Percentiles rank a stretch among this genome's conserved stretches.
phyloP scores from a whole-genome alignment of 345 rosid genomes.

The Brassica nigra region DNA sequence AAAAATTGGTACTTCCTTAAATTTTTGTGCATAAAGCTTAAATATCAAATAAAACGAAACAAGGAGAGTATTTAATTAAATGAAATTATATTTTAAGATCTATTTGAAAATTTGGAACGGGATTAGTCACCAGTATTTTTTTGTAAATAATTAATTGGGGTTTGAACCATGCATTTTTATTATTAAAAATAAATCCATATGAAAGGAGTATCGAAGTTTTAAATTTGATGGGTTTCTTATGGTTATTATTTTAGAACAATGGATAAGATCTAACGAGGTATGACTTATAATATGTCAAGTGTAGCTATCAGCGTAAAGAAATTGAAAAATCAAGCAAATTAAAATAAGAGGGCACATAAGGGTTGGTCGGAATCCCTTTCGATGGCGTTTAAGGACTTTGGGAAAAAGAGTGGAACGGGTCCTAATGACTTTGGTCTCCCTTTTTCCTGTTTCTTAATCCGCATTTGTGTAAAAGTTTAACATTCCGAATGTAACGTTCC shows the following conservation, averaged over 20 bases:
- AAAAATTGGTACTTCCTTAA: too few relatives aligned
- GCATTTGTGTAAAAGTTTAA: slow-evolving; percentile 14
- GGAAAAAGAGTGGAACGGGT: slow-evolving; percentile 26
- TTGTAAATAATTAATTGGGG: too few relatives aligned
- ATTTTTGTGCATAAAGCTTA: too few relatives aligned
- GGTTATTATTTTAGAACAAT: neutral
- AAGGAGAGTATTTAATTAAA: too few relatives aligned
- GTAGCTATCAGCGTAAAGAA: neutral
- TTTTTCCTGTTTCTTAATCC: slow-evolving; percentile 18
- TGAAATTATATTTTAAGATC: too few relatives aligned
- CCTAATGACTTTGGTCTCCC: slow-evolving; percentile 32
- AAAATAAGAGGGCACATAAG: slow-evolving; percentile 14
- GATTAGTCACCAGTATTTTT: too few relatives aligned
- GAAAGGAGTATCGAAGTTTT: neutral
- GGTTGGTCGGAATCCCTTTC: slow-evolving; percentile 34
- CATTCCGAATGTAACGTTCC: slow-evolving; percentile 22
- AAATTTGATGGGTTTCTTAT: neutral
- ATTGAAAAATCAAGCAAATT: neutral
- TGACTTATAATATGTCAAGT: neutral
- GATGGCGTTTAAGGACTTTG: slow-evolving; percentile 32
- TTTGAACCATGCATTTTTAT: too few relatives aligned
- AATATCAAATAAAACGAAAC: too few relatives aligned
- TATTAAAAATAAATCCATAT: too few relatives aligned
- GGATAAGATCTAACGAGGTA: neutral
- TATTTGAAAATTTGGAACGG: too few relatives aligned